Evolutionary conservation across 768 basidiomycete genomes (phyloP), one percentile per base, ranked within the genome.

Genomic region (Kwoniella bestiolae): DNA sequence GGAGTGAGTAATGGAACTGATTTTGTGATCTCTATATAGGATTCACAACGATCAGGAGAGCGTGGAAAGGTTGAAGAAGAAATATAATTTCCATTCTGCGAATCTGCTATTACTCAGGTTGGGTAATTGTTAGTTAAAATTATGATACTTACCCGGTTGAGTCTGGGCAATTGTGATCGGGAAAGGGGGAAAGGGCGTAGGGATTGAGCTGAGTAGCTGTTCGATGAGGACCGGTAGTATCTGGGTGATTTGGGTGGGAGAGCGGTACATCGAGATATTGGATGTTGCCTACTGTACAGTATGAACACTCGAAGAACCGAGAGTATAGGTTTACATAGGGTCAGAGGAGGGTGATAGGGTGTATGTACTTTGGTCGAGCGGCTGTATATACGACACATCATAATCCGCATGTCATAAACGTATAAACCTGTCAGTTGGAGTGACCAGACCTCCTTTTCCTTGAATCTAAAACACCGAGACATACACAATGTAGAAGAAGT

Each of bases 1-100:
- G 21, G 12, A 14, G 18, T 5, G 53, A 57, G 23, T n/a, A 16
- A 12, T 11, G 35, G 61, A 25, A 21, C 7, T 16, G 41, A n/a
- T 34, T 53, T 3, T 26, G 26, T 45, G 25, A 5, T n/a, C 18
- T 9, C 18, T 23, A 21, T 34, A 31, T 51, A 64, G 67, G 5
- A 47, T 78, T 5, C 76, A 78, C 62, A 78, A 78, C 51, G 76
- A 78, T 31, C 73, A 72, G 9, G 76, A 78, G 53, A 67, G 63
- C n/a, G 74, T 78, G 11, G 67, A 66, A 29, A 56, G 76, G 14
- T 66, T 78, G 34, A 74, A 72, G 67, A 72, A 65, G 45, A 77
- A 71, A 49, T 75, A 70, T 63, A 78, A 74, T 56, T 78, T 68
- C 47, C 73, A 78, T 56, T 65, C 60, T 3, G 51, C 74, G 18